Percentiles rank a stretch among this genome's conserved stretches.
These are phyloP conservation scores for Obba rivulosa DNA, from an alignment of 768 basidiomycete species.

Conservation along the genomic window DNA sequence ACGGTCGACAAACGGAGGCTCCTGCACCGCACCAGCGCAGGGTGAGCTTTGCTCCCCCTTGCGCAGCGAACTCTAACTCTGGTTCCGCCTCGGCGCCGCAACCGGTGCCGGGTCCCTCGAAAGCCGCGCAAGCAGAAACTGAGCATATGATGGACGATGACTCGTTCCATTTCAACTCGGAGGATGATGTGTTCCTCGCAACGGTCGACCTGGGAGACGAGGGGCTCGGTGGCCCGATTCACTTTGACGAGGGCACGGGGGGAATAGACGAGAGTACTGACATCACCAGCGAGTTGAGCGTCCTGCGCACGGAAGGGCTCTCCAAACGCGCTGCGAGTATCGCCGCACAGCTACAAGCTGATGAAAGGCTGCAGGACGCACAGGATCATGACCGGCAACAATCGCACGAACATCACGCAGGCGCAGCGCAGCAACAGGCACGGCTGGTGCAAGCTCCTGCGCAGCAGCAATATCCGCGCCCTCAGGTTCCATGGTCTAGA, in stretches of 20 bases:
- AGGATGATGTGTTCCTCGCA: constrained; percentile 65
- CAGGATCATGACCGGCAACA: background rate
- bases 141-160: constrained; percentile 28
- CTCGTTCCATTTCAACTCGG: constrained; percentile 49
- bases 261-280: constrained; percentile 7
- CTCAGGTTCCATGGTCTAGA: background rate
- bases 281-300: background rate
- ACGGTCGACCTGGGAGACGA: constrained; percentile 38
- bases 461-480: background rate
- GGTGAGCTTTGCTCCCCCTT: constrained; percentile 6
- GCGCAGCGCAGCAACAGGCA: background rate
- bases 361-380: background rate
- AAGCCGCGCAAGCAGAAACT: background rate
- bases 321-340: too few species aligned
- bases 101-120: constrained; percentile 3
- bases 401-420: background rate
- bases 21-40: constrained; percentile 4
- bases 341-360: background rate
- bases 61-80: constrained; percentile 1
- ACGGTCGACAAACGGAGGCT: background rate
- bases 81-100: constrained; percentile 2
- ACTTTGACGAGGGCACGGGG: constrained; percentile 33
- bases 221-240: constrained; percentile 30
- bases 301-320: background rate
- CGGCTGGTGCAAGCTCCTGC: background rate